phyloP scores from a whole-genome alignment of 345 rosid genomes.

The Sisymbrium irio region DNA sequence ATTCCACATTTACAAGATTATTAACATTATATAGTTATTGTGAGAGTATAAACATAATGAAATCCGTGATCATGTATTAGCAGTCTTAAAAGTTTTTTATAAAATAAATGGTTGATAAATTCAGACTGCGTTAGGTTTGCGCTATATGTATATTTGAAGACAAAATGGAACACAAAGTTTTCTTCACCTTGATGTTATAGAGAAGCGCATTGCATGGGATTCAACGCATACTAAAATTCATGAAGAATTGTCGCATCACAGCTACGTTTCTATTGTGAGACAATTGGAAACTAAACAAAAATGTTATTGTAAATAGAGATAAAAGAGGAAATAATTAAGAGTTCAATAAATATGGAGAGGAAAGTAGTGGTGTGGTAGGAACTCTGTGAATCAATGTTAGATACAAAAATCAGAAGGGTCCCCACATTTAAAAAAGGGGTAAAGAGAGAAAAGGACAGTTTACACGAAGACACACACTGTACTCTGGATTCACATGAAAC shows the following conservation, averaged over 20 bases:
- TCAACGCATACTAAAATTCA: slow-evolving; percentile 22
- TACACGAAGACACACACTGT: slow-evolving; percentile 36
- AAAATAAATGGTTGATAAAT: neutral
- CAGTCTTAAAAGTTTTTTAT: neutral
- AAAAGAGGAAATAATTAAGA: slow-evolving; percentile 18
- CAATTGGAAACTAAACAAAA: slow-evolving; percentile 26
- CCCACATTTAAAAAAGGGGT: neutral
- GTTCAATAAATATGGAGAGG: neutral
- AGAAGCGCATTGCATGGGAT: slow-evolving; percentile 13
- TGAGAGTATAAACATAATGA: neutral
- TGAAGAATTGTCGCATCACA: slow-evolving; percentile 25
- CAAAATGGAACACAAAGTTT: neutral
- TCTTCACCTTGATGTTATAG: neutral
- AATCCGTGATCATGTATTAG: neutral
- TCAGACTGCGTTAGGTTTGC: neutral
- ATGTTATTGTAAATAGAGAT: neutral
- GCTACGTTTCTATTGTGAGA: slow-evolving; percentile 10
- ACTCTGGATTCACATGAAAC: slow-evolving; percentile 31
- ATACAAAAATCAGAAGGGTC: slow-evolving; percentile 7
- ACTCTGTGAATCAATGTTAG: slow-evolving; percentile 17
- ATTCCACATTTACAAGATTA: neutral
- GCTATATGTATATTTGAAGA: neutral
- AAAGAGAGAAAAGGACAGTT: slow-evolving; percentile 35
- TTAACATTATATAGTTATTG: neutral
- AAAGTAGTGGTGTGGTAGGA: slow-evolving; percentile 19